Evolutionary conservation across 106 monocot species (phyloP).

Genomic region (Acanthochlamys bracteata): DNA sequence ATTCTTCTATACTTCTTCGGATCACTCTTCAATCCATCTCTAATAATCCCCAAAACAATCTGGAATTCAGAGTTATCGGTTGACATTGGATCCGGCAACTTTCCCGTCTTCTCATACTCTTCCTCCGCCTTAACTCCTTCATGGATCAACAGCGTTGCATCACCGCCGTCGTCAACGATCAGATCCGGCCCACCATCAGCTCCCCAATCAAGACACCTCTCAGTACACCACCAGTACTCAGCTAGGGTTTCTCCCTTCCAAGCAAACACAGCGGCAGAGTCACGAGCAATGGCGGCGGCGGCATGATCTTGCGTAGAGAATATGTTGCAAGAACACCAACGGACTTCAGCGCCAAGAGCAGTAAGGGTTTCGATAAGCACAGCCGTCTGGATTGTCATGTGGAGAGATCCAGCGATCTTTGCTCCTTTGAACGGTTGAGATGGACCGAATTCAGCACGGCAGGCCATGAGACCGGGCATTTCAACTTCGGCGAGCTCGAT

Average conservation of each 20-base stretch:
- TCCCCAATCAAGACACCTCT: constrained; percentile 78
- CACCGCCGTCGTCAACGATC: constrained; percentile 84
- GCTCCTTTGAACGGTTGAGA: constrained; percentile 65
- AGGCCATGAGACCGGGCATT: constrained; percentile 85
- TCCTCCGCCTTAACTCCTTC: constrained; percentile 85
- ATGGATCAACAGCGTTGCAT: constrained; percentile 75
- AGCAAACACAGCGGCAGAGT: constrained; percentile 73
- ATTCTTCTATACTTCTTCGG: constrained; percentile 64
- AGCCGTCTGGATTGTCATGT: constrained; percentile 93
- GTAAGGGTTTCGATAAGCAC: constrained; percentile 84
- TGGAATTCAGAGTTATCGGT: constrained; percentile 79
- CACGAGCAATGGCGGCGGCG: constrained; percentile 72
- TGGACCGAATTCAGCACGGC: constrained; percentile 74
- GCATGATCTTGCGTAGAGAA: constrained; percentile 90
- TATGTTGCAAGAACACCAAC: constrained; percentile 95
- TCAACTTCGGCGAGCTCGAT: constrained; percentile 96
- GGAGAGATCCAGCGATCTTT: constrained; percentile 72
- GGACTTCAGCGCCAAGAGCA: constrained; percentile 82
- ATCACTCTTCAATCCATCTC: constrained; percentile 52
- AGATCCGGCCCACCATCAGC: constrained; percentile 70
- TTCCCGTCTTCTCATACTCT: constrained; percentile 67
- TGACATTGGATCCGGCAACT: constrained; percentile 50
- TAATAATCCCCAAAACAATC: constrained; percentile 62
- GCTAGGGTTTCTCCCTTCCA: constrained; percentile 92
- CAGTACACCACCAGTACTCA: constrained; percentile 98